Evolutionary conservation across 805 yeast species (phyloP).

Genomic region (Starmera amethionina): DNA sequence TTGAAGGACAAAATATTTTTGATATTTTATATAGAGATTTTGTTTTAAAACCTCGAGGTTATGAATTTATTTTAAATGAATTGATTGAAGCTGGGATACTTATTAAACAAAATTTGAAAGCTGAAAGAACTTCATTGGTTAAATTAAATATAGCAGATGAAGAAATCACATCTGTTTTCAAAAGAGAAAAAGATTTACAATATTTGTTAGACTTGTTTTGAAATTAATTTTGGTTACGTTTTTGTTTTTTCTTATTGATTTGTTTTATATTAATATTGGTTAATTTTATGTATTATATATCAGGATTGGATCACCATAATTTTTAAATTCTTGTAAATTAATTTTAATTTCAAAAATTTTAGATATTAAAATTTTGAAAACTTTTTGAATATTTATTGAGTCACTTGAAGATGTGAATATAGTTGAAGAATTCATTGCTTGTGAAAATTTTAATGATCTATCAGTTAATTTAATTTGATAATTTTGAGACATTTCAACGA

Average conservation of each 20-base stretch:
- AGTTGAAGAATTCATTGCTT: conserved; percentile 77
- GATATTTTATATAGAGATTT: conserved; percentile 24
- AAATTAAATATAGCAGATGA: conserved; percentile 63
- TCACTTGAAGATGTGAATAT: conserved; percentile 88
- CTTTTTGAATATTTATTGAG: conserved; percentile 87
- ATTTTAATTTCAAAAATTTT: conserved; percentile 83
- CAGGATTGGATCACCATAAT: conserved; percentile 86
- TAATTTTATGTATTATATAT: conserved; percentile 36
- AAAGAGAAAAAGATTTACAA: conserved; percentile 37
- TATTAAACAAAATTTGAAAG: conserved; percentile 48
- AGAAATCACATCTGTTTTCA: conserved; percentile 52
- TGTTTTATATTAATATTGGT: conserved; percentile 1
- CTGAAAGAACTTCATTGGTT: conserved; percentile 58
- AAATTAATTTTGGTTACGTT: not conserved
- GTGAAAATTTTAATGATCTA: conserved; percentile 76
- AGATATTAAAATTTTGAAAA: conserved; percentile 81
- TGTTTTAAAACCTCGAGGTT: conserved; percentile 45
- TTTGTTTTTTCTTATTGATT: not conserved
- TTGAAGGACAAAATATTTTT: conserved; percentile 22
- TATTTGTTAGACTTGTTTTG: conserved; percentile 7
- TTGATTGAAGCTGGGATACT: conserved; percentile 73
- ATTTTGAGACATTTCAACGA: conserved; percentile 64
- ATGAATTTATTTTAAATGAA: conserved; percentile 53
- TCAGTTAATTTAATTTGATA: conserved; percentile 80
- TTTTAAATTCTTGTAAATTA: conserved; percentile 65